Evolutionary conservation across 1,284 basidiomycete species (phyloP), one percentile per base, ranked within the genome.

Genomic region (Puccinia novopanici): DNA sequence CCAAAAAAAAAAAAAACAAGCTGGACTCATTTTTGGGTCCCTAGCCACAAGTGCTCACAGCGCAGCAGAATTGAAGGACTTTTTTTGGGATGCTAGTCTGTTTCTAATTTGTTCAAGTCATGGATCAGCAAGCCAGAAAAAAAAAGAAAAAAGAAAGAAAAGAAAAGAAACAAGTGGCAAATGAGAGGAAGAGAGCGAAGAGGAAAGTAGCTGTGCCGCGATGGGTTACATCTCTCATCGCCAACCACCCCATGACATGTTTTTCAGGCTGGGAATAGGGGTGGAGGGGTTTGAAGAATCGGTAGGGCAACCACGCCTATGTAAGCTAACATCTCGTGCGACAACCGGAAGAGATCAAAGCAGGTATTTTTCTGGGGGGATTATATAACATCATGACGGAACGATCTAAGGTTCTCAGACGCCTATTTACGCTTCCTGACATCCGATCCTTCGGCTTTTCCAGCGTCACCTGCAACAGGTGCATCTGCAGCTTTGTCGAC

Each of bases 341-440:
- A 48, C 9, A 45, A 68, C 0, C 1, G 19, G 40, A 45, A 48
- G 65, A 68, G 15, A 27, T 68, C 42, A 15, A 42, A 48, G 22
- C 30, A 68, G 63, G 63, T 42, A 65, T 65, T 65, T 65, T 65
- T 65, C 34, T 45, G 40, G 55, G 34, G 34, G 34, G 34, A 34
- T 30, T 57, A 2, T 57, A 13, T 10, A 24, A 30, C 24, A 57
- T 30, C 55, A n/a, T 30, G 15, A 30, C 55, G 15, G 2, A 30
- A 27, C 27, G 55, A 30, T 5, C 9, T 8, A 5, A 10, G 27
- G 15, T 24, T 24, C 55, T 12, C 8, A 57, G n/a, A 27, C 55
- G 5, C 19, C 30, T 63, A 80, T 72, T 80, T 80, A 59, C 78
- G 78, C 52, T 80, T 80, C 71, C 72, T 73, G 9, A 80, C 55